Conservation (phyloP, 148 eudicot genomes). For the Camellia japonica region DNA sequence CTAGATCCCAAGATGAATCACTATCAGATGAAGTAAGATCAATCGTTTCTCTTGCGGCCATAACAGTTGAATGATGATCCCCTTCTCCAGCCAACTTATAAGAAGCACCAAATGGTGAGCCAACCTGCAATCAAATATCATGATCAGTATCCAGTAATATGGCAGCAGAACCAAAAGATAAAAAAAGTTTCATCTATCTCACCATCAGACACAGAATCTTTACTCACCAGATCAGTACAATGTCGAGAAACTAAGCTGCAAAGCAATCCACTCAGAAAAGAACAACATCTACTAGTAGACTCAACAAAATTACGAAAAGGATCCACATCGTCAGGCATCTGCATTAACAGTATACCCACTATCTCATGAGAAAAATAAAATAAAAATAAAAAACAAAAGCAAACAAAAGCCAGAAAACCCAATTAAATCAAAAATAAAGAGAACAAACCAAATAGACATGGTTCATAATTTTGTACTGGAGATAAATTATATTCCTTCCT, state of each 20-base stretch:
- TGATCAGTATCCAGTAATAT: conserved; percentile 5
- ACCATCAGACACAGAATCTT: background rate
- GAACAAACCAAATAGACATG: background rate
- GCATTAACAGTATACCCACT: conserved; percentile 11
- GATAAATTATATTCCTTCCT: background rate
- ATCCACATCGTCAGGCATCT: conserved; percentile 40
- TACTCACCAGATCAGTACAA: conserved; percentile 24
- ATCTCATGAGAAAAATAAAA: background rate
- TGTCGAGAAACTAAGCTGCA: conserved; percentile 25
- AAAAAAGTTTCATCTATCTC: background rate
- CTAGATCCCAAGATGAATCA: conserved; percentile 50
- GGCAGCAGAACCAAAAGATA: background rate
- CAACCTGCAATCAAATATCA: conserved; percentile 34
- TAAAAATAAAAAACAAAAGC: no score
- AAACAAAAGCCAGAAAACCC: background rate
- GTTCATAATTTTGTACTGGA: background rate
- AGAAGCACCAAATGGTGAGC: conserved; percentile 22
- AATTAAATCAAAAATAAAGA: background rate
- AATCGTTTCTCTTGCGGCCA: conserved; percentile 44
- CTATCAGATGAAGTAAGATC: conserved; percentile 64
- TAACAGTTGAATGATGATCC: conserved; percentile 22
- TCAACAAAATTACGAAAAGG: conserved; percentile 27
- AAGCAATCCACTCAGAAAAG: conserved; percentile 32
- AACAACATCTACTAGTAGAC: conserved; percentile 32
- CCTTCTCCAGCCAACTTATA: conserved; percentile 17